phyloP scores from a whole-genome alignment of 1,284 basidiomycete genomes.

The Chalciporus sp. region DNA sequence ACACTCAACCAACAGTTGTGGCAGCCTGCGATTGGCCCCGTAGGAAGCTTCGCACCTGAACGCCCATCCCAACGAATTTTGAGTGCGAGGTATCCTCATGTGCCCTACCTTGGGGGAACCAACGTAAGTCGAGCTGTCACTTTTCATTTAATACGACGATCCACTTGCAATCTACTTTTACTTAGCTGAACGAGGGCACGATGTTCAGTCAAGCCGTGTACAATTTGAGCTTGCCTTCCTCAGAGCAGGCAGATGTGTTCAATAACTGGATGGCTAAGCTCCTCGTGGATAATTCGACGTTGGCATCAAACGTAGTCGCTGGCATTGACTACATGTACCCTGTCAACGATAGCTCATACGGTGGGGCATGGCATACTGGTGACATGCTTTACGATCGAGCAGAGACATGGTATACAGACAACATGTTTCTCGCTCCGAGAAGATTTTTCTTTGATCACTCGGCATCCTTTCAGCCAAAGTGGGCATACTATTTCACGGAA shows the following conservation, averaged over 20 bases:
- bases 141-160: not conserved
- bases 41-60: slow-evolving; percentile 51
- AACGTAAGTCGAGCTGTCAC: slow-evolving; percentile 12
- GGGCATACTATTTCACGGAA: slow-evolving; percentile 56
- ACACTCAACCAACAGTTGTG: slow-evolving; percentile 58
- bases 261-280: slow-evolving; percentile 17
- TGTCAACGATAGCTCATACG: slow-evolving; percentile 47
- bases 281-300: slow-evolving; percentile 21
- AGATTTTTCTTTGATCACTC: slow-evolving; percentile 52
- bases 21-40: slow-evolving; percentile 57
- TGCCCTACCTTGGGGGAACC: slow-evolving; percentile 49
- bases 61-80: slow-evolving; percentile 50
- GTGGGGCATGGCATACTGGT: slow-evolving; percentile 56
- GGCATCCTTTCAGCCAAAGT: slow-evolving; percentile 48
- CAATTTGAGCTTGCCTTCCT: slow-evolving; percentile 16
- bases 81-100: slow-evolving; percentile 51
- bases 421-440: slow-evolving; percentile 54
- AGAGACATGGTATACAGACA: slow-evolving; percentile 56
- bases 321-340: slow-evolving; percentile 46
- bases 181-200: slow-evolving; percentile 25
- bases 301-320: slow-evolving; percentile 12
- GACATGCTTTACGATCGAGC: slow-evolving; percentile 60
- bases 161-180: too few species aligned
- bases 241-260: slow-evolving; percentile 21
- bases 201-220: slow-evolving; percentile 8